Conservation (phyloP, 208 protist species). For the Leishmania lainsoni region DNA sequence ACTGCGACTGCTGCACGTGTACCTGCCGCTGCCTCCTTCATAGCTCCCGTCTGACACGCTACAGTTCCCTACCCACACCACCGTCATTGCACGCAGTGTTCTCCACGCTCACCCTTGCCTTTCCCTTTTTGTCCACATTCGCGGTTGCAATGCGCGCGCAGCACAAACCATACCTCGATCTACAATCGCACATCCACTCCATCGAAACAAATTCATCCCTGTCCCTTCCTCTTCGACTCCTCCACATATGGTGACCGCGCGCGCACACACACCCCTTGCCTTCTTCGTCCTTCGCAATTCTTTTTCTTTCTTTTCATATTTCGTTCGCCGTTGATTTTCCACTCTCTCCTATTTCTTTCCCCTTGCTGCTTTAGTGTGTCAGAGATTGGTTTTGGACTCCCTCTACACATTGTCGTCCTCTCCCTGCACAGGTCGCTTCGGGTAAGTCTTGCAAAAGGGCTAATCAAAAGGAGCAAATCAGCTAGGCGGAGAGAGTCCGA, state of each 20-base stretch:
- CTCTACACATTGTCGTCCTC: neutral
- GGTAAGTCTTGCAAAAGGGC: no score
- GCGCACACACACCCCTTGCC: neutral
- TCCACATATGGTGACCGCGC: neutral
- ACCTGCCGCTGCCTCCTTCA: conserved; percentile 2
- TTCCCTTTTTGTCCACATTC: neutral
- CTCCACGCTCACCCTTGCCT: neutral
- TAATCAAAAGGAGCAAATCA: no score
- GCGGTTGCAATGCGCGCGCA: neutral
- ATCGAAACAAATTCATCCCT: neutral
- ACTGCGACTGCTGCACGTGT: neutral
- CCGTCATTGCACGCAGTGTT: neutral
- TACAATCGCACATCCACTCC: neutral
- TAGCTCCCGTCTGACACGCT: neutral
- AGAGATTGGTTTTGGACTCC: neutral
- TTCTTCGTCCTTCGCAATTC: neutral
- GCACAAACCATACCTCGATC: neutral
- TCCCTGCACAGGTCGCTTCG: no score
- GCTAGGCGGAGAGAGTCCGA: no score
- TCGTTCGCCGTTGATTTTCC: neutral
- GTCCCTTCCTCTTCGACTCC: neutral
- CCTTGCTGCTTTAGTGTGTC: neutral
- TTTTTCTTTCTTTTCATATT: neutral
- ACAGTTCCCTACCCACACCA: neutral
- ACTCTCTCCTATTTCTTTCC: neutral